Base-by-base conservation (phyloP, 2,329 filamentous ascomycete genomes). In the Talaromyces marneffei region DNA sequence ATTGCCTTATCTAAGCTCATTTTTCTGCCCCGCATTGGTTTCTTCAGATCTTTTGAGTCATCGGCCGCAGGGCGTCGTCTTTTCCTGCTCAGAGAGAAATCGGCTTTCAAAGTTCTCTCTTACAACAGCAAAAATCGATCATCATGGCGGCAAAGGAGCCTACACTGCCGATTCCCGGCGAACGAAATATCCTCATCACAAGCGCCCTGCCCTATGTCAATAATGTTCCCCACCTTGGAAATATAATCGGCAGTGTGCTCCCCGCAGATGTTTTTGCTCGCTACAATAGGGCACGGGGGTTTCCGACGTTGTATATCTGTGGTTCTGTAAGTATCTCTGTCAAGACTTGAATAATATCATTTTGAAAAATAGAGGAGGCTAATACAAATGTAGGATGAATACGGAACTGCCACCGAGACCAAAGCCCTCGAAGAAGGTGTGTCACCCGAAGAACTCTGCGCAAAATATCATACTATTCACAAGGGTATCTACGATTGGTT, bases 401-500 rank as follows among this genome's bases (percentile, higher is more conserved):
- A 97, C 75, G 93, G 93, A 62, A 97, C 93, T 12, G 92, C 93
- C 23, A 96, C 92, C 33, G 93, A 97, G 78, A 96, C 93, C 27
- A 96, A 96, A 79, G 93, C 93, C 4, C 85, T 97, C 42, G 91
- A 96, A 74, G 91, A 94, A 74, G 88, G 88, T 14, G 81, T 92
- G 65, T 91, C 88, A 12, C 92, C 93, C 23, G 83, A 89, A 69
- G 84, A 92, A 72, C 85, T 97, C 12, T 97, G 93, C 80, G 86
- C 90, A 77, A 95, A 97, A 79, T 97, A 95, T 80, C 90, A 95
- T 78, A 86, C 86, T 69, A 86, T 96, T 62, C 93, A 97, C 78
- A 87, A 91, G 69, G 90, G 89, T 54, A 89, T 97, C 66, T 97
- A 97, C 77, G 85, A 95, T 75, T 97, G 93, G 91, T 99, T 99